Evolutionary conservation across 371 early-diverging fungal genomes (phyloP).

Genomic region (Phascolomyces articulosus): DNA sequence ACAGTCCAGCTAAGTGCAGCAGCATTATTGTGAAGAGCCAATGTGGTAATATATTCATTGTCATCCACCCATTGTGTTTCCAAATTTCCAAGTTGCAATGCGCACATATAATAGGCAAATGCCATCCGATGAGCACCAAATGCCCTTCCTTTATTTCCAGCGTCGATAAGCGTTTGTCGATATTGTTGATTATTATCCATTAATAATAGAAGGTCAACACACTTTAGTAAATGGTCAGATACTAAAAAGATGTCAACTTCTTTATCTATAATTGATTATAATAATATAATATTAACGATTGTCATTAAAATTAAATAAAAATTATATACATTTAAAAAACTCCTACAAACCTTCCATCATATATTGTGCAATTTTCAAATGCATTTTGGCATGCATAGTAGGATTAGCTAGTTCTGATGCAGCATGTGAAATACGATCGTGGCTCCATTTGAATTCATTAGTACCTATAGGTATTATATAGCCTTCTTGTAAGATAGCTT

Average conservation of each 20-base stretch:
- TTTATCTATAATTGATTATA: conserved; percentile 19
- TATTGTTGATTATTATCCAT: conserved; percentile 27
- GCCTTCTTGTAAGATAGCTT: conserved; percentile 49
- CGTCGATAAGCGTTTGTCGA: conserved; percentile 31
- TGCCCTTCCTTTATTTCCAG: conserved; percentile 36
- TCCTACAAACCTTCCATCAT: conserved; percentile 30
- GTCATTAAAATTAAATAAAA: too few species aligned
- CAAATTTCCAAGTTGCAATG: conserved; percentile 25
- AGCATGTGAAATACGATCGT: too few species aligned
- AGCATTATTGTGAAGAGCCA: conserved; percentile 34
- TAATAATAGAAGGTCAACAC: conserved; percentile 21
- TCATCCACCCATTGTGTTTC: conserved; percentile 21
- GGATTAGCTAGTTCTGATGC: too few species aligned
- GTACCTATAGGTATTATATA: conserved; percentile 42
- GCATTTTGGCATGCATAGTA: too few species aligned
- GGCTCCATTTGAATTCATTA: too few species aligned
- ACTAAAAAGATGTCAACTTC: conserved; percentile 32
- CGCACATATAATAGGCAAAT: conserved; percentile 32
- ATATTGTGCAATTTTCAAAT: conserved; percentile 41
- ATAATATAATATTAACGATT: too few species aligned
- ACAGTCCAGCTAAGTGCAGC: conserved; percentile 44
- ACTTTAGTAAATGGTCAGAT: conserved; percentile 45
- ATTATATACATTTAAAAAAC: too few species aligned
- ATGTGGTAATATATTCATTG: conserved; percentile 22
- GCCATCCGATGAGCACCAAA: conserved; percentile 51